Evolutionary conservation across 352 stramenopile genomes (phyloP).

Genomic region (Globisporangium cylindrosporum): DNA sequence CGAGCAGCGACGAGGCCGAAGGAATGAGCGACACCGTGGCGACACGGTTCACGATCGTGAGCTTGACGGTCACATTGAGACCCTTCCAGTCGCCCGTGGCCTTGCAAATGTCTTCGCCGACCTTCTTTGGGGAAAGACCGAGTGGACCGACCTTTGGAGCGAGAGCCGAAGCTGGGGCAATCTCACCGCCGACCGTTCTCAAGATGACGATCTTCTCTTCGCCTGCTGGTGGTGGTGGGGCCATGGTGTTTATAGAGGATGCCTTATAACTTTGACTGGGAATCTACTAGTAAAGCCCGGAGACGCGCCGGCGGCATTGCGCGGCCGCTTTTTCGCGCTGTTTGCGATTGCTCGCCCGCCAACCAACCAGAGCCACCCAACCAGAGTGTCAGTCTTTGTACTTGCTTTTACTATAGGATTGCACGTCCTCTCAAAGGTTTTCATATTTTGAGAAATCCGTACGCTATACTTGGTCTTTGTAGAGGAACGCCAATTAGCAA

Average conservation of each 20-base stretch:
- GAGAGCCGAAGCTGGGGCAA: slow-evolving; percentile 97
- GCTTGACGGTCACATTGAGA: slow-evolving; percentile 99
- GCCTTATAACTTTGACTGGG: slow-evolving; percentile 30
- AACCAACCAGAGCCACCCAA: slow-evolving; percentile 5
- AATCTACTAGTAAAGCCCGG: slow-evolving; percentile 19
- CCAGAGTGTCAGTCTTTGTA: too few species aligned
- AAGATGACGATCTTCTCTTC: slow-evolving; percentile 96
- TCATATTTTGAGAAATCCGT: too few species aligned
- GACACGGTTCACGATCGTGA: slow-evolving; percentile 99
- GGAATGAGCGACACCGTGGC: slow-evolving; percentile 97
- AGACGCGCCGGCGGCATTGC: background rate
- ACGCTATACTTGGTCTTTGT: too few species aligned
- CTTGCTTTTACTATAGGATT: too few species aligned
- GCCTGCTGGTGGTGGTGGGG: slow-evolving; percentile 83
- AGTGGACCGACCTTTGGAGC: slow-evolving; percentile 99
- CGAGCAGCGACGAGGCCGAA: slow-evolving; percentile 97
- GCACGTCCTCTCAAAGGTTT: too few species aligned
- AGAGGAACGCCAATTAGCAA: too few species aligned
- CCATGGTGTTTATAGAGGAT: slow-evolving; percentile 92
- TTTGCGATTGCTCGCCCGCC: background rate
- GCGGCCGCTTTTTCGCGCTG: too few species aligned
- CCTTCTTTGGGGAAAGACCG: slow-evolving; percentile 99
- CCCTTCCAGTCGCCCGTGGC: slow-evolving; percentile 99
- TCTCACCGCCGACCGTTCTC: slow-evolving; percentile 98
- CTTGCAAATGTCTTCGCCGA: slow-evolving; percentile 99